Evolutionary conservation across 148 eudicot genomes (phyloP), one percentile per base, ranked within the genome.

Genomic region (Nepenthes mirabilis): DNA sequence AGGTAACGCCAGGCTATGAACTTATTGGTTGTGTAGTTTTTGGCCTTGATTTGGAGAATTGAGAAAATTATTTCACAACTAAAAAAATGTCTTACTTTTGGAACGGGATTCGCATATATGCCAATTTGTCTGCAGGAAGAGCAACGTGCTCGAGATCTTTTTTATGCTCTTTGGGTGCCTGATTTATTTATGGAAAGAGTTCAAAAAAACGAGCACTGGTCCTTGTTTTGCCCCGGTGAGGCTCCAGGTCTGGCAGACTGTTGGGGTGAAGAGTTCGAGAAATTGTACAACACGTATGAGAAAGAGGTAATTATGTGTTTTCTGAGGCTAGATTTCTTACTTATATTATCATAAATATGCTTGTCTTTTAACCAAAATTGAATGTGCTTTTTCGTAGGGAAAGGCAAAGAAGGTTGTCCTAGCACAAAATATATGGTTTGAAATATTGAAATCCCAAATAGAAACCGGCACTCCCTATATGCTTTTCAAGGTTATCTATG

Each of bases 401-500:
- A 91, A 88, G 66, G 98, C 97, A 51, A 91, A 91, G 79, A 91
- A 85, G 71, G 94, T 85, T 68, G 84, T 91, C 13, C 82, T 71
- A 61, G 97, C 97, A 36, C 97, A 91, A 57, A 72, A 67, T 40
- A 64, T 91, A 49, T 91, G 97, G 97, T 91, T 88, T 83, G 96
- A 85, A 64, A 80, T 91, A 64, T 69, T 91, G 69, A 88, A 78
- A 74, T 77, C 97, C 58, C 97, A 91, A 72, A 88, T 91, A 34
- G 97, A 91, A 80, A 91, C 97, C 43, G 96, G 97, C 47, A 88
- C 90, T 33, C 98, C 98, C 23, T 91, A 91, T 59, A 88, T 91
- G 98, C 72, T 91, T 14, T 91, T 78, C 65, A 91, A 91, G 96
- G 97, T 88, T 47, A 55, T 47, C 34, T 10, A 11, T 36, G 43